Conservation (phyloP, 2,329 filamentous ascomycete species). For the Scedosporium boydii region DNA sequence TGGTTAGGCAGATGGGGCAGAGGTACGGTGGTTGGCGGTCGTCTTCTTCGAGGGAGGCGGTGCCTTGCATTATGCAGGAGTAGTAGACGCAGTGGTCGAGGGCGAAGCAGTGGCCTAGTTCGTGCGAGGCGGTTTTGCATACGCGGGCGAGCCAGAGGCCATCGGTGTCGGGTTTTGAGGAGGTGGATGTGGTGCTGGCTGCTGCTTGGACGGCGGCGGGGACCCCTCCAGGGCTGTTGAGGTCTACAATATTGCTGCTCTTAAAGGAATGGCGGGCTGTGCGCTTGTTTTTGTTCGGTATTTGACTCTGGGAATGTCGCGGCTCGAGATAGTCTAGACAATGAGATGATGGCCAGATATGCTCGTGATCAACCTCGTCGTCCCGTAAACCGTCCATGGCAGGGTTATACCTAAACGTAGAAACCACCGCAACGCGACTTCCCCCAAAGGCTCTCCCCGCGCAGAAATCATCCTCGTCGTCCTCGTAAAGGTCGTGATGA, state of each 20-base stretch:
- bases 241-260: neutral
- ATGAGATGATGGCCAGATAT: slow-evolving; percentile 58
- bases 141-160: slow-evolving; percentile 48
- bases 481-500: slow-evolving; percentile 56
- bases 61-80: slow-evolving; percentile 55
- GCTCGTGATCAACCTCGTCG: slow-evolving; percentile 29
- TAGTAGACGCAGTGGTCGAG: slow-evolving; percentile 58
- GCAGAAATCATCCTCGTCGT: slow-evolving; percentile 56
- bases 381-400: slow-evolving; percentile 24
- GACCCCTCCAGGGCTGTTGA: neutral
- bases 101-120: slow-evolving; percentile 58
- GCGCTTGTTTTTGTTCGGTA: neutral
- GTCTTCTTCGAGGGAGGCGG: slow-evolving; percentile 47
- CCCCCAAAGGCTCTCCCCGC: slow-evolving; percentile 59
- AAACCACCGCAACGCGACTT: slow-evolving; percentile 52
- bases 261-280: neutral
- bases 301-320: slow-evolving; percentile 16
- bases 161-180: slow-evolving; percentile 14
- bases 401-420: slow-evolving; percentile 52
- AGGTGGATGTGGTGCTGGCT: slow-evolving; percentile 16
- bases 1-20: slow-evolving; percentile 49
- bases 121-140: slow-evolving; percentile 51
- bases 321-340: slow-evolving; percentile 40
- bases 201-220: slow-evolving; percentile 23
- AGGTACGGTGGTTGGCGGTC: slow-evolving; percentile 53